Evolutionary conservation across 2,329 filamentous ascomycete genomes (phyloP).

Genomic region (Botrytis cinerea): DNA sequence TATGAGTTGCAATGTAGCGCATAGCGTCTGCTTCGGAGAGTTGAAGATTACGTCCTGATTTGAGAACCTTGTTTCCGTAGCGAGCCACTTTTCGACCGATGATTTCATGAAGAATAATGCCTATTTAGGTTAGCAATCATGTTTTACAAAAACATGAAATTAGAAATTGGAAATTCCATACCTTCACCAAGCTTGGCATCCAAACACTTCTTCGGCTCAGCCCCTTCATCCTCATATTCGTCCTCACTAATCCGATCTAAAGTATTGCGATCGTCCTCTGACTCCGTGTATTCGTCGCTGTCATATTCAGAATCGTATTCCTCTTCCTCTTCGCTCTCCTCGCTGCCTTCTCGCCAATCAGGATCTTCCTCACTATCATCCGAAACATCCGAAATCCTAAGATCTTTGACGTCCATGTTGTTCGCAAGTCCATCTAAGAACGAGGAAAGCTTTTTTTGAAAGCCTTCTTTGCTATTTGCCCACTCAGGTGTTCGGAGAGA

Average conservation of each 20-base stretch:
- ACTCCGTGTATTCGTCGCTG: constrained; percentile 10
- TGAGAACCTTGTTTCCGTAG: constrained; percentile 26
- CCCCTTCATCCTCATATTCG: constrained; percentile 5
- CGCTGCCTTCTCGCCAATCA: constrained; percentile 4
- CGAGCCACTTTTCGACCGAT: constrained; percentile 24
- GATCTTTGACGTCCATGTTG: background rate
- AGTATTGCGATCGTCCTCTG: constrained; percentile 16
- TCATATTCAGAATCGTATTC: constrained; percentile 18
- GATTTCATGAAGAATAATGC: constrained; percentile 23
- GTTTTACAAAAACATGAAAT: background rate
- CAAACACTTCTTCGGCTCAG: constrained; percentile 18
- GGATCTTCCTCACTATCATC: constrained; percentile 3
- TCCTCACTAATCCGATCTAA: constrained; percentile 19
- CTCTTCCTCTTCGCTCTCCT: constrained; percentile 1
- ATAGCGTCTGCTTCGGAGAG: constrained; percentile 47
- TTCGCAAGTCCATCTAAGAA: constrained; percentile 6
- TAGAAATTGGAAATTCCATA: background rate
- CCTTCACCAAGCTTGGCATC: constrained; percentile 23
- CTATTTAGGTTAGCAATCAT: constrained; percentile 14
- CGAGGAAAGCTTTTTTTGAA: constrained; percentile 5
- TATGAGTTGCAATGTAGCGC: constrained; percentile 46
- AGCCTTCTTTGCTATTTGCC: constrained; percentile 10
- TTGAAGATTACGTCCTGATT: constrained; percentile 28
- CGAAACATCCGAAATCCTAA: background rate
- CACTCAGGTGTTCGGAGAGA: constrained; percentile 5